A percentile compares a stretch with the other conserved stretches of the same genome.
These are phyloP conservation scores for Eustoma russellianum DNA, from an alignment of 257 asterid genomes.

Conservation along the genomic window DNA sequence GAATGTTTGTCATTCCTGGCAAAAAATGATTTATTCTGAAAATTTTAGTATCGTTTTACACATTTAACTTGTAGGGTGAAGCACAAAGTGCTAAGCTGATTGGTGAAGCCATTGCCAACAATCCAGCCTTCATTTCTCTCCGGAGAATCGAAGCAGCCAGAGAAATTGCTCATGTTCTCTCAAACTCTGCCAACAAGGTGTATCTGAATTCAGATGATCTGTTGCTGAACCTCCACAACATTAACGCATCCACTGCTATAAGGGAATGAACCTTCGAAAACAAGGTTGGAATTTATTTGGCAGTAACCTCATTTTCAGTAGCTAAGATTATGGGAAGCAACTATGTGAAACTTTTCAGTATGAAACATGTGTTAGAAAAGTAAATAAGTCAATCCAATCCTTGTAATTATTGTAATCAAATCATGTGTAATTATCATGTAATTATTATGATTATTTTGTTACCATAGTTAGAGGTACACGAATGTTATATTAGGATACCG, in stretches of 20 bases:
- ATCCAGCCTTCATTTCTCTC: constrained; percentile 79
- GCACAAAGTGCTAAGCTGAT: constrained; percentile 94
- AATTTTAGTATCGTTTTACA: too few relatives aligned
- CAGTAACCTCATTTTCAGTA: too few relatives aligned
- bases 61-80: constrained; percentile 54
- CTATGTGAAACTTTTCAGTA: too few relatives aligned
- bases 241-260: constrained; percentile 16
- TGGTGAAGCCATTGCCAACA: constrained; percentile 83
- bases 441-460: too few relatives aligned
- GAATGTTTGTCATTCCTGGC: not conserved
- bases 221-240: constrained; percentile 69
- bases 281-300: not conserved
- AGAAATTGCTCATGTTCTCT: constrained; percentile 61
- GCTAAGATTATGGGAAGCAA: too few relatives aligned
- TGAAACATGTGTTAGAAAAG: too few relatives aligned
- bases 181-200: constrained; percentile 67
- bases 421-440: too few relatives aligned
- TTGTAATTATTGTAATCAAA: too few relatives aligned
- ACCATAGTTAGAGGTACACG: too few relatives aligned
- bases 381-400: too few relatives aligned
- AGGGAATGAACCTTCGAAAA: constrained; percentile 19
- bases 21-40: too few relatives aligned
- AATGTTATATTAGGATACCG: too few relatives aligned
- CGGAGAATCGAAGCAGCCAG: constrained; percentile 88
- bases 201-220: constrained; percentile 72